phyloP scores from a whole-genome alignment of 176 grass and related monocot species.

The Cocos nucifera region DNA sequence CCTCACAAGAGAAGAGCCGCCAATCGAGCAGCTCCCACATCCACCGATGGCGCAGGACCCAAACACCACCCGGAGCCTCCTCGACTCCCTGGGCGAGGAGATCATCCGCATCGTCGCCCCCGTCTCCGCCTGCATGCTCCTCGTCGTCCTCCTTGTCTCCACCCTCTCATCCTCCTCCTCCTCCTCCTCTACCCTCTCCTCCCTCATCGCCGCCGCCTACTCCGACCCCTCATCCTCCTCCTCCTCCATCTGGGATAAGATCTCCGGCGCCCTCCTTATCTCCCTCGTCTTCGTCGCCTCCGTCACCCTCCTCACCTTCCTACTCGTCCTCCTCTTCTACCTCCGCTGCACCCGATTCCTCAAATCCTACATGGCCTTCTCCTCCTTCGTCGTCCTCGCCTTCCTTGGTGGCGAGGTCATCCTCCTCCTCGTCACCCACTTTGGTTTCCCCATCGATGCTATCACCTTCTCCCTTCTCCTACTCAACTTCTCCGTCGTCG shows the following conservation, averaged over 20 bases:
- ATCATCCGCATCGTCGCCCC: conserved; percentile 79
- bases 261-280: conserved; percentile 49
- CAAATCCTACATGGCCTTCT: conserved; percentile 67
- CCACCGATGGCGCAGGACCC: too few relatives aligned
- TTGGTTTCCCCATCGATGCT: conserved; percentile 62
- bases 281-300: conserved; percentile 46
- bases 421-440: conserved; percentile 47
- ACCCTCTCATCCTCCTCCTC: conserved; percentile 38
- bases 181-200: conserved; percentile 6
- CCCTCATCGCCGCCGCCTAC: conserved; percentile 22
- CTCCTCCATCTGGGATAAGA: conserved; percentile 32
- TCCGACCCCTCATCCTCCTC: conserved; percentile 15
- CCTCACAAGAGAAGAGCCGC: too few relatives aligned
- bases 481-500: conserved; percentile 57
- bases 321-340: conserved; percentile 90
- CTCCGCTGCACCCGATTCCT: conserved; percentile 71
- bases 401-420: conserved; percentile 63
- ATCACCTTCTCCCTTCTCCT: conserved; percentile 60
- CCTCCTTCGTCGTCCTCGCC: conserved; percentile 53
- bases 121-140: conserved; percentile 86
- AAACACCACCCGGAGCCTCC: conserved; percentile 13
- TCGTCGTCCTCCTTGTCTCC: conserved; percentile 87
- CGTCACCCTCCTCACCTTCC: conserved; percentile 73
- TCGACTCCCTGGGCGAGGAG: conserved; percentile 65
- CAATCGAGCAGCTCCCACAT: too few relatives aligned